Evolutionary conservation across 2,329 filamentous ascomycete genomes (phyloP).

Genomic region (Raffaelea deltoideospora): DNA sequence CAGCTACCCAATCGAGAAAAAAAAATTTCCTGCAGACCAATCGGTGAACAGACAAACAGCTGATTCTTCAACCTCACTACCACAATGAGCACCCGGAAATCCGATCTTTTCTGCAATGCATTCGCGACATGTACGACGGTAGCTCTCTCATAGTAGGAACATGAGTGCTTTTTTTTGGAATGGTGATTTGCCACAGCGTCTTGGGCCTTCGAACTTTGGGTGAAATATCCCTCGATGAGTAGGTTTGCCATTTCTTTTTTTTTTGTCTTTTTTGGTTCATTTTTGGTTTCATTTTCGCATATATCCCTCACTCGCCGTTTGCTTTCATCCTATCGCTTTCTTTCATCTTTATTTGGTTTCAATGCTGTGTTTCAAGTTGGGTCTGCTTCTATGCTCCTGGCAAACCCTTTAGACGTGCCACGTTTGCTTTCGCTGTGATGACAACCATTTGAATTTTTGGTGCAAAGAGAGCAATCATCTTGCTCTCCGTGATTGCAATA

Average conservation of each 20-base stretch:
- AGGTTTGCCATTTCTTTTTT: slow-evolving; percentile 10
- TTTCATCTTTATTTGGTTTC: no score
- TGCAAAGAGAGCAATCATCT: slow-evolving; percentile 46
- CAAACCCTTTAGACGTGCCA: no score
- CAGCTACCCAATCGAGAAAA: slow-evolving; percentile 1
- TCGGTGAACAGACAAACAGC: neutral
- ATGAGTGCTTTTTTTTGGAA: neutral
- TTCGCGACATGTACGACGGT: no score
- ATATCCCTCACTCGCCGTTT: neutral
- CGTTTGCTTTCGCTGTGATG: slow-evolving; percentile 38
- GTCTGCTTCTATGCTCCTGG: no score
- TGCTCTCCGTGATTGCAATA: slow-evolving; percentile 47
- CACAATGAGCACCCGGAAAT: neutral
- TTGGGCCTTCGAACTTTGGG: slow-evolving; percentile 3
- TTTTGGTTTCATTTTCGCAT: neutral
- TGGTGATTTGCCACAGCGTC: slow-evolving; percentile 6
- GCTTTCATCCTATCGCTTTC: neutral
- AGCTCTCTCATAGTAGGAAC: no score
- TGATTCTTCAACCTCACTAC: no score
- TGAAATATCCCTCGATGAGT: slow-evolving; percentile 14
- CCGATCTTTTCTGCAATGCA: neutral
- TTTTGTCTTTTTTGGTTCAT: neutral
- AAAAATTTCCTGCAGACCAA: neutral
- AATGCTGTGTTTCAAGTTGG: no score
- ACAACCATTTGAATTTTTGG: slow-evolving; percentile 35